These are phyloP conservation scores for Capronia americana DNA, from an alignment of 2,329 filamentous ascomycete genomes.

Conservation along the genomic window DNA sequence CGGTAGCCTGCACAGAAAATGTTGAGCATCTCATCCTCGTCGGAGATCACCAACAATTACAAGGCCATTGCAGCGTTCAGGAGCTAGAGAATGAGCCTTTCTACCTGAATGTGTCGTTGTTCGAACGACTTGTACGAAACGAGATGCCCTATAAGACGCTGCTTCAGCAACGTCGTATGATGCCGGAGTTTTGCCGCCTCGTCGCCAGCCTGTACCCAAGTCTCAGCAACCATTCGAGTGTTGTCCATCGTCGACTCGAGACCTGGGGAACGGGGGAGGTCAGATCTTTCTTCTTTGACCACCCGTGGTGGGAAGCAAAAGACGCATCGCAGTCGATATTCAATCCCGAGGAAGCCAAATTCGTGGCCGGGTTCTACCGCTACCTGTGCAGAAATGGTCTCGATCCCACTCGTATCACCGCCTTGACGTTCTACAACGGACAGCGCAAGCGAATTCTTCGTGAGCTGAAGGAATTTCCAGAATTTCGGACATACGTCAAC, in stretches of 20 bases:
- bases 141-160: slow-evolving; percentile 69
- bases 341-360: slow-evolving; percentile 75
- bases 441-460: slow-evolving; percentile 72
- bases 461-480: slow-evolving; percentile 49
- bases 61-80: slow-evolving; percentile 68
- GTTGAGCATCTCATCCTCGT: slow-evolving; percentile 72
- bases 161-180: slow-evolving; percentile 73
- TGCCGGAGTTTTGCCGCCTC: slow-evolving; percentile 68
- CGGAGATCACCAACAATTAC: slow-evolving; percentile 81
- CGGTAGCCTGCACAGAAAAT: slow-evolving; percentile 65
- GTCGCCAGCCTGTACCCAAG: slow-evolving; percentile 67
- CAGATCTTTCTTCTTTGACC: slow-evolving; percentile 68
- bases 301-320: slow-evolving; percentile 68
- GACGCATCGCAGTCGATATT: slow-evolving; percentile 70
- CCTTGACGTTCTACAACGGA: slow-evolving; percentile 87
- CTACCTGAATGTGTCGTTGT: slow-evolving; percentile 75
- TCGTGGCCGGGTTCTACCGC: slow-evolving; percentile 74
- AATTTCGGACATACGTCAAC: slow-evolving; percentile 57
- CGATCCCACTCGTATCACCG: slow-evolving; percentile 67
- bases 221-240: slow-evolving; percentile 64
- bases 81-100: slow-evolving; percentile 67
- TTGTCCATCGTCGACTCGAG: slow-evolving; percentile 59
- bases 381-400: slow-evolving; percentile 75
- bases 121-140: slow-evolving; percentile 76
- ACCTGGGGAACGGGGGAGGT: slow-evolving; percentile 61